Evolutionary conservation across 176 grass and related monocot species (phyloP).

Genomic region (Triticum urartu): DNA sequence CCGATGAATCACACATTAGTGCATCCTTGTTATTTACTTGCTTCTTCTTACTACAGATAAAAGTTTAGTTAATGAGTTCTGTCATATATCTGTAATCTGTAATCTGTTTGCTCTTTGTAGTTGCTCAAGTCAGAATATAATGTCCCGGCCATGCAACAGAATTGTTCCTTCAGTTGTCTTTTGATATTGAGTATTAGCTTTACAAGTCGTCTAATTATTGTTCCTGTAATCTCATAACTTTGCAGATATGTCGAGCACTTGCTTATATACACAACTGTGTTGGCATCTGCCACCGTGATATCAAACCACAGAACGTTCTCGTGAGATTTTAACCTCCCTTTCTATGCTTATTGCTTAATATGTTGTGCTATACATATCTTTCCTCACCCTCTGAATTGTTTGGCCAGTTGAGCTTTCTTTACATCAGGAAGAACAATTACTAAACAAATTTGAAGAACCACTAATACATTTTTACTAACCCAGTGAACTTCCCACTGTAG

Average conservation of each 20-base stretch:
- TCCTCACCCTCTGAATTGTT: background rate
- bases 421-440: background rate
- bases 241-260: conserved; percentile 96
- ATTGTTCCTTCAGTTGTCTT: background rate
- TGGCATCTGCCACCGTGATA: conserved; percentile 98
- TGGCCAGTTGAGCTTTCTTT: background rate
- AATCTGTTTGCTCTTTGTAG: conserved; percentile 5
- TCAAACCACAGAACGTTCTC: conserved; percentile 96
- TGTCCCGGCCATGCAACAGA: background rate
- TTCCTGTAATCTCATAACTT: conserved; percentile 26
- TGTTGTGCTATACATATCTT: background rate
- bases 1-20: background rate
- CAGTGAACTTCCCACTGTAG: conserved; percentile 18
- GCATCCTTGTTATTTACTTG: background rate
- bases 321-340: conserved; percentile 53
- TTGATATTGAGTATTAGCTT: background rate
- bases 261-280: conserved; percentile 89
- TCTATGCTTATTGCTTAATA: conserved; percentile 4
- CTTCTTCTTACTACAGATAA: background rate
- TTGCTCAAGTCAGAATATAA: conserved; percentile 14
- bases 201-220: conserved; percentile 16
- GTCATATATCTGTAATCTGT: background rate
- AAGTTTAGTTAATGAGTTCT: background rate
- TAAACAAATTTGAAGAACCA: background rate
- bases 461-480: conserved; percentile 1